These are phyloP conservation scores for Calvatia gigantea DNA, from an alignment of 768 basidiomycete genomes.

Conservation along the genomic window DNA sequence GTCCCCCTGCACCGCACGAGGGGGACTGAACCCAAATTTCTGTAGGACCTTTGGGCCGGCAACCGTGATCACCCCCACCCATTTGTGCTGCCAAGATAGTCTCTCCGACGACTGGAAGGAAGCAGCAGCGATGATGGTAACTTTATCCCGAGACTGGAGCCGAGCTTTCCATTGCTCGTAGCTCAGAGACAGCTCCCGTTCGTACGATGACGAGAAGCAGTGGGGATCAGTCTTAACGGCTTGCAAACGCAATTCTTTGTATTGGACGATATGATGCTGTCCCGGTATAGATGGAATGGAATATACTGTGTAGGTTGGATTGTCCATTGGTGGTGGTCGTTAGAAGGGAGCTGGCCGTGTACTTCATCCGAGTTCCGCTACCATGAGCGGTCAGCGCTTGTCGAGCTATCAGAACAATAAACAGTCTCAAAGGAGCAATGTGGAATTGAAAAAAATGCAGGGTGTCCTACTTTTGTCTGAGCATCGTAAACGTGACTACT, in stretches of 20 bases:
- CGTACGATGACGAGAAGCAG: conserved; percentile 8
- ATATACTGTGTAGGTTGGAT: not conserved
- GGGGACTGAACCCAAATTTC: conserved; percentile 1
- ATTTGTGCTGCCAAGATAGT: conserved; percentile 6
- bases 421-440: not conserved
- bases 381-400: not conserved
- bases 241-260: conserved; percentile 11
- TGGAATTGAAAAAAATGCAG: not conserved
- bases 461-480: too few relatives aligned
- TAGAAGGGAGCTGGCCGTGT: not conserved
- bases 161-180: conserved; percentile 11
- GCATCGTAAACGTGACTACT: too few relatives aligned
- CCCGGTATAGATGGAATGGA: conserved; percentile 4
- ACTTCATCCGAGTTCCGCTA: not conserved
- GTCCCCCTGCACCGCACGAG: not conserved
- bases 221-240: conserved; percentile 2
- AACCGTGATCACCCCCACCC: conserved; percentile 11
- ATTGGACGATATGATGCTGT: conserved; percentile 8
- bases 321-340: not conserved
- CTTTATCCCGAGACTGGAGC: conserved; percentile 8
- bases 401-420: not conserved
- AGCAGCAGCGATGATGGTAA: conserved; percentile 6
- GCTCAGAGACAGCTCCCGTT: conserved; percentile 3
- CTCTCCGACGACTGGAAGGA: conserved; percentile 2
- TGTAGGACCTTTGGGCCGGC: conserved; percentile 4